Evolutionary conservation across 352 stramenopile genomes (phyloP).

Genomic region (Globisporangium ultimum): DNA sequence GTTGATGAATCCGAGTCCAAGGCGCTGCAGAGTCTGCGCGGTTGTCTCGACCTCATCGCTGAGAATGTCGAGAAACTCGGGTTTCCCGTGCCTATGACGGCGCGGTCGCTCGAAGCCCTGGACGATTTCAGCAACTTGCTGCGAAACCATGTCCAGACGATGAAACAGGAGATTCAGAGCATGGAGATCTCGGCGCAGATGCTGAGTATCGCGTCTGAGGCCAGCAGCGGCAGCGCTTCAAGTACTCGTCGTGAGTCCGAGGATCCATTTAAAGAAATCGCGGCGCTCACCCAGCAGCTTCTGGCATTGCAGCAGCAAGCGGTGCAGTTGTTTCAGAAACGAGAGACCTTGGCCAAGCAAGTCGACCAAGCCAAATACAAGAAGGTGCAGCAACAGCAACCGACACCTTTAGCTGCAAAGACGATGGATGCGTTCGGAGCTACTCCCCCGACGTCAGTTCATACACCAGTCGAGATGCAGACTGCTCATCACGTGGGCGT

Average conservation of each 20-base stretch:
- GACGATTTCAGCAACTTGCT: slow-evolving; percentile 60
- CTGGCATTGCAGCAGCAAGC: slow-evolving; percentile 39
- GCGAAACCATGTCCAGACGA: slow-evolving; percentile 37
- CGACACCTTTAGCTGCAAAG: neutral
- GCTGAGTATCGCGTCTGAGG: slow-evolving; percentile 43
- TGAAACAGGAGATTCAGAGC: slow-evolving; percentile 67
- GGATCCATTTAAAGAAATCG: slow-evolving; percentile 26
- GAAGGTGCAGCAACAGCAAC: neutral
- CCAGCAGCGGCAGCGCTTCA: slow-evolving; percentile 5
- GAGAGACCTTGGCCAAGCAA: slow-evolving; percentile 19
- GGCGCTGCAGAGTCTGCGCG: slow-evolving; percentile 38
- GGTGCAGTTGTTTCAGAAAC: slow-evolving; percentile 22
- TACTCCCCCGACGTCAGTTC: neutral
- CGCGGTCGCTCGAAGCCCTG: slow-evolving; percentile 42
- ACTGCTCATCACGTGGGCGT: neutral
- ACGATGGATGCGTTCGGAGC: neutral
- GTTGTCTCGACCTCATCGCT: slow-evolving; percentile 35
- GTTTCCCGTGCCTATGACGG: slow-evolving; percentile 36
- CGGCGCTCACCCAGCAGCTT: slow-evolving; percentile 44
- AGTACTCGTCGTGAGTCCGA: slow-evolving; percentile 8
- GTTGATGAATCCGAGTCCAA: slow-evolving; percentile 33
- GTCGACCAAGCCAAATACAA: slow-evolving; percentile 14
- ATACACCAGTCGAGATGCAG: too few species aligned
- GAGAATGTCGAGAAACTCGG: slow-evolving; percentile 46
- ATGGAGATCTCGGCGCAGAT: slow-evolving; percentile 66